Base-by-base conservation (phyloP, 139 green algal genomes). In the Astrephomene gubernaculifera region DNA sequence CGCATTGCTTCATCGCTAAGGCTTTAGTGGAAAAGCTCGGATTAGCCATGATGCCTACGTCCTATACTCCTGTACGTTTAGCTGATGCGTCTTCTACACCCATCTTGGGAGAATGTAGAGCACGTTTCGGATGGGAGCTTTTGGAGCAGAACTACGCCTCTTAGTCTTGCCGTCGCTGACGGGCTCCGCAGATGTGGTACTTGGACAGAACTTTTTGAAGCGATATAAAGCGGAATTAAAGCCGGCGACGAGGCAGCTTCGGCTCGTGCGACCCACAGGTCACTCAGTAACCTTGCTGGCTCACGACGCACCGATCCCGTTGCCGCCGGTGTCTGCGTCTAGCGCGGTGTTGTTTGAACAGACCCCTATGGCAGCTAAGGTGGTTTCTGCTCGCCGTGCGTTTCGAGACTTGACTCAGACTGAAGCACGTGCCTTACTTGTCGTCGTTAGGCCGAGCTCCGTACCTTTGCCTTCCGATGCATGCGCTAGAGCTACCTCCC, bases 131-230 rank as follows among this genome's bases (percentile, higher is more conserved):
- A 45, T 72, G 14, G 35, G 19, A 33, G 0, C 35, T 21, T 72
- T 72, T 45, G 1, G 24, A 0, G 2, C 36, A 19, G 65, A 72
- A 21, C 17, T 52, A 17, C 36, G 65, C 65, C 6, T 45, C 14
- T 36, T 33, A 0, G 65, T 72, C 7, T 10, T 72, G 35, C 65
- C 65, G 8, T 33, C 35, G 1, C 65, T 79, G 2, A 79, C 71
- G 5, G 1, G n/a, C 2, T 64, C 71, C 1, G 71, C 71, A 29
- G 71, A 79, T 31, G 8, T 79, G 4, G 70, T 78, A 19, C 29
- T 78, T 25, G 70, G 70, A 12, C 70, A 78, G 70, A 78, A 49
- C 25, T 78, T 78, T 24, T 22, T 78, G 43, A 57, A 78, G 36
- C 41, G 70, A 38, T 78, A n/a, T 78, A 39, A 74, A 12, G 67